These are phyloP conservation scores for Globisporangium camurandrum DNA, from an alignment of 352 stramenopile species.

Conservation along the genomic window DNA sequence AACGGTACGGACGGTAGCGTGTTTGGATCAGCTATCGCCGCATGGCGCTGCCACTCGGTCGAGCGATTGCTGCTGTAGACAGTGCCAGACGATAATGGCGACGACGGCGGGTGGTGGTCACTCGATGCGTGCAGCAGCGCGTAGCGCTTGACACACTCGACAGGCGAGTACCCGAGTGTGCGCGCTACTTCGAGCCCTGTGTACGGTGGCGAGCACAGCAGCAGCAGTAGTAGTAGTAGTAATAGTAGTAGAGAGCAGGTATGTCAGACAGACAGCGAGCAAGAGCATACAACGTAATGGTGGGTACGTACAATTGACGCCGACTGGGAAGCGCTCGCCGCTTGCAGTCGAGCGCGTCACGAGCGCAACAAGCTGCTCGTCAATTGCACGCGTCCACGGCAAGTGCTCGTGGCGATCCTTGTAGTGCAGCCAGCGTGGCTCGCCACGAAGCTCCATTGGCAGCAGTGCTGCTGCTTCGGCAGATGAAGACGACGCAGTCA, in stretches of 20 bases:
- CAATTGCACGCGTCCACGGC: slow-evolving; percentile 36
- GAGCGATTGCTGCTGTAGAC: no score
- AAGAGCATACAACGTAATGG: no score
- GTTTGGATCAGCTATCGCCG: no score
- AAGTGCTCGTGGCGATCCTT: slow-evolving; percentile 16
- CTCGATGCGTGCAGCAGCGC: slow-evolving; percentile 39
- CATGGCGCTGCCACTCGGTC: neutral
- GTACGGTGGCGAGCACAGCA: neutral
- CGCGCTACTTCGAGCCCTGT: slow-evolving; percentile 66
- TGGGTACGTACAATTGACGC: slow-evolving; percentile 81
- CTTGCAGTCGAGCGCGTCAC: slow-evolving; percentile 63
- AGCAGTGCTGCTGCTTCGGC: neutral
- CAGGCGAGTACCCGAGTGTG: slow-evolving; percentile 42
- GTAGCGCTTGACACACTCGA: slow-evolving; percentile 81
- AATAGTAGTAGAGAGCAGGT: neutral
- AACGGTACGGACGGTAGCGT: slow-evolving; percentile 17
- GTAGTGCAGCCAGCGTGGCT: slow-evolving; percentile 66
- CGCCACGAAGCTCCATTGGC: slow-evolving; percentile 45
- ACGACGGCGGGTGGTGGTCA: no score
- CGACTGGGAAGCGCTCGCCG: slow-evolving; percentile 71
- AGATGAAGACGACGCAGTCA: neutral
- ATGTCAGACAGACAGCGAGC: neutral
- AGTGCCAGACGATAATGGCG: no score
- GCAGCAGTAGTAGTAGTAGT: neutral
- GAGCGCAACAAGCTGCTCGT: slow-evolving; percentile 56